A percentile compares a stretch with the other conserved stretches of the same genome.
Evolutionary conservation across 306 rosid genomes (phyloP).

Genomic region (Malus domestica): ASM211411v1 NC_041804.1:1664501-1665000

Average conservation of each 20-base stretch:
- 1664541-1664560: too few species aligned
- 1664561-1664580: too few species aligned
- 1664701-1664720: background rate
- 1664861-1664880: background rate
- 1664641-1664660: background rate
- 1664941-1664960: background rate
- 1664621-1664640: background rate
- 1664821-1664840: background rate
- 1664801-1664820: background rate
- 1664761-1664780: background rate
- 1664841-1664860: background rate
- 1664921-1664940: background rate
- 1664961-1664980: background rate
- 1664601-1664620: too few species aligned
- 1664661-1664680: background rate
- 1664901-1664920: background rate
- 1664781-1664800: background rate
- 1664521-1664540: too few species aligned
- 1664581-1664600: too few species aligned
- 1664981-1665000: background rate
- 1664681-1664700: background rate
- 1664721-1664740: background rate
- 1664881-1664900: background rate
- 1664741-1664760: background rate
- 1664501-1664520: too few species aligned